These are phyloP conservation scores for Didymella keratinophila DNA, from an alignment of 2,329 filamentous ascomycete genomes.

Conservation along the genomic window DNA sequence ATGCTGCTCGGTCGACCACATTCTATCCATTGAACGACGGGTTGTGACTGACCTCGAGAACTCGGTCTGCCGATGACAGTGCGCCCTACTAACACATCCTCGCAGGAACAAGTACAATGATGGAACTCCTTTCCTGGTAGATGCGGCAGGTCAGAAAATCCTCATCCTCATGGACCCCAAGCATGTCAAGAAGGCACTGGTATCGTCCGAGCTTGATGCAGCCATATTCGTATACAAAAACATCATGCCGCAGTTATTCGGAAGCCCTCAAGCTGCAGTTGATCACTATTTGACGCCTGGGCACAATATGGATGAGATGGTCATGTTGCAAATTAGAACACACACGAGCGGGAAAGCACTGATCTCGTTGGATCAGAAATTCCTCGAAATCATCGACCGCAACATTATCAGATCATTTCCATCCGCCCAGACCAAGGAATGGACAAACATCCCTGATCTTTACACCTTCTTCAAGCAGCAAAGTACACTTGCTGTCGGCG, in stretches of 20 bases:
- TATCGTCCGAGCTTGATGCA: constrained; percentile 23
- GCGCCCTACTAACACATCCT: too few species aligned
- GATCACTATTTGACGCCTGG: constrained; percentile 19
- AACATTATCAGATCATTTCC: too few species aligned
- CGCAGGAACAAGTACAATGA: constrained; percentile 24
- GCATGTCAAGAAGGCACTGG: constrained; percentile 22
- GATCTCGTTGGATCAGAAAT: too few species aligned
- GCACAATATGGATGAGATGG: too few species aligned
- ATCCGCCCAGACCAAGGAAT: neutral
- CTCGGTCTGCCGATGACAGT: too few species aligned
- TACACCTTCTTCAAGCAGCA: constrained; percentile 22
- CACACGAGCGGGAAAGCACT: too few species aligned
- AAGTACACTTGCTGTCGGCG: constrained; percentile 16
- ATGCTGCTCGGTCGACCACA: too few species aligned
- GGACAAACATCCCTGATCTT: constrained; percentile 24
- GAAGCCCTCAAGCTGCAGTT: constrained; percentile 24
- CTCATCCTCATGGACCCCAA: constrained; percentile 24
- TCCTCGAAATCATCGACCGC: too few species aligned
- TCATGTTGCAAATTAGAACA: too few species aligned
- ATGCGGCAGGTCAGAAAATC: constrained; percentile 28
- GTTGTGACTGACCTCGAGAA: too few species aligned
- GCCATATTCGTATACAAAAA: constrained; percentile 26
- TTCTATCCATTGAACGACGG: too few species aligned
- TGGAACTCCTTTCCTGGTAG: constrained; percentile 27
- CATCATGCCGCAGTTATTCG: constrained; percentile 28